These are phyloP conservation scores for Cystobasidium pallidum DNA, from an alignment of 1,284 basidiomycete genomes.

Conservation along the genomic window DNA sequence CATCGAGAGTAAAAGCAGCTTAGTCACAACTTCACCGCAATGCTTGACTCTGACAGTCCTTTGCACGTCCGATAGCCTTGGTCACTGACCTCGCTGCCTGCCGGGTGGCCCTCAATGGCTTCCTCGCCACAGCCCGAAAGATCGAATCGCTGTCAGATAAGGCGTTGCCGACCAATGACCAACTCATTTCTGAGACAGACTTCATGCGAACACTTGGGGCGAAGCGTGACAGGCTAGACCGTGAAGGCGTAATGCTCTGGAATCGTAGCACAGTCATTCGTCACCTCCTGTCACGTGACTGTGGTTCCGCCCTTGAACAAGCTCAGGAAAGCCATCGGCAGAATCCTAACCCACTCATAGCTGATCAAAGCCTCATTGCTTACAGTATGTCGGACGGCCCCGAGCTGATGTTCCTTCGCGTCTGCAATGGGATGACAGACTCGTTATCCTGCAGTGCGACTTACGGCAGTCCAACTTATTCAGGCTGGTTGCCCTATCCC, in stretches of 20 bases:
- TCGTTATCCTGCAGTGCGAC: neutral
- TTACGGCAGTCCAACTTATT: conserved; percentile 2
- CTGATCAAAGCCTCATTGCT: neutral
- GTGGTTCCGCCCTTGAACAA: neutral
- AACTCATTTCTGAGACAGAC: neutral
- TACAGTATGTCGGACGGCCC: neutral
- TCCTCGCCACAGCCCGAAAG: neutral
- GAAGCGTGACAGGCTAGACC: conserved; percentile 22
- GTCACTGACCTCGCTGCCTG: neutral
- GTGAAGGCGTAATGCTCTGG: conserved; percentile 39
- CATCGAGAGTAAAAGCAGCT: neutral
- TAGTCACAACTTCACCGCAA: too few relatives aligned
- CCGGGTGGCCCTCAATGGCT: neutral
- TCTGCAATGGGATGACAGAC: neutral
- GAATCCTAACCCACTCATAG: neutral
- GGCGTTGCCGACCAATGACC: neutral
- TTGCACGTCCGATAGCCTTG: neutral
- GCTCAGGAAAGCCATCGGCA: neutral
- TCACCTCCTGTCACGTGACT: conserved; percentile 6
- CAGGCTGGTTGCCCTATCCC: too few relatives aligned
- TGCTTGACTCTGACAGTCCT: neutral
- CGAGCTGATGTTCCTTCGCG: neutral
- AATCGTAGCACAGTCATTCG: conserved; percentile 17
- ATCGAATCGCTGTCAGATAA: neutral
- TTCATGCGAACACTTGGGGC: neutral